These are phyloP conservation scores for Aspergillus tanneri DNA, from an alignment of 2,329 filamentous ascomycete species.

Conservation along the genomic window DNA sequence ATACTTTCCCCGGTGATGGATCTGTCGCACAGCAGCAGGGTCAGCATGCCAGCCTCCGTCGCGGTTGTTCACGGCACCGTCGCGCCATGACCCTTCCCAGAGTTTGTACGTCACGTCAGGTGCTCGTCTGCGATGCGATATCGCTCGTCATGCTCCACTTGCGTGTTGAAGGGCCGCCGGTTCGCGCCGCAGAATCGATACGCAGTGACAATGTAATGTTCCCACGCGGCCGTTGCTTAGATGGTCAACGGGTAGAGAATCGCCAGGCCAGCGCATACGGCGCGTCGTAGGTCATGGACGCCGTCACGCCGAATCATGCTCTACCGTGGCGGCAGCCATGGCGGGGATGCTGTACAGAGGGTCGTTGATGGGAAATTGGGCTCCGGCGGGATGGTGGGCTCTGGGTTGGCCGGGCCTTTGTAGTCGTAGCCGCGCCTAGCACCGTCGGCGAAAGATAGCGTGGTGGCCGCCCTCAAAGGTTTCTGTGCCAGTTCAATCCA, in stretches of 20 bases:
- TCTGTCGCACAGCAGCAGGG: conserved; percentile 23
- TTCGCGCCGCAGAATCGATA: conserved; percentile 45
- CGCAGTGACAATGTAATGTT: conserved; percentile 50
- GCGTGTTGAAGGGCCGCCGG: conserved; percentile 41
- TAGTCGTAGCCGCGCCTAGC: conserved; percentile 47
- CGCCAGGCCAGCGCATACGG: conserved; percentile 53
- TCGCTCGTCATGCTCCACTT: conserved; percentile 47
- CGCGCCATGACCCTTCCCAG: conserved; percentile 52
- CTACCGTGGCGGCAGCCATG: conserved; percentile 46
- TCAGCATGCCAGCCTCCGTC: conserved; percentile 15
- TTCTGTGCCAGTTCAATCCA: conserved; percentile 51
- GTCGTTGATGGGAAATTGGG: conserved; percentile 42
- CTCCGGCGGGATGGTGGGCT: conserved; percentile 37
- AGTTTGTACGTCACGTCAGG: conserved; percentile 45
- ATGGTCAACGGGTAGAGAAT: conserved; percentile 54
- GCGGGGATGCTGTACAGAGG: conserved; percentile 42
- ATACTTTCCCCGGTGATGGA: conserved; percentile 35
- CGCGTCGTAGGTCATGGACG: conserved; percentile 53
- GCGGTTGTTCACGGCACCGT: conserved; percentile 25
- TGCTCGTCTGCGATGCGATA: conserved; percentile 49
- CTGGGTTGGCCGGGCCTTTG: conserved; percentile 39
- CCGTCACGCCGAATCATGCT: conserved; percentile 51
- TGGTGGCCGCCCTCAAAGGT: conserved; percentile 50
- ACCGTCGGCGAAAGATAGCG: conserved; percentile 50
- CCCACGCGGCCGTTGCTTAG: conserved; percentile 51